Base-by-base conservation (phyloP, 768 basidiomycete genomes). In the Tylopilus subfusipes region DNA sequence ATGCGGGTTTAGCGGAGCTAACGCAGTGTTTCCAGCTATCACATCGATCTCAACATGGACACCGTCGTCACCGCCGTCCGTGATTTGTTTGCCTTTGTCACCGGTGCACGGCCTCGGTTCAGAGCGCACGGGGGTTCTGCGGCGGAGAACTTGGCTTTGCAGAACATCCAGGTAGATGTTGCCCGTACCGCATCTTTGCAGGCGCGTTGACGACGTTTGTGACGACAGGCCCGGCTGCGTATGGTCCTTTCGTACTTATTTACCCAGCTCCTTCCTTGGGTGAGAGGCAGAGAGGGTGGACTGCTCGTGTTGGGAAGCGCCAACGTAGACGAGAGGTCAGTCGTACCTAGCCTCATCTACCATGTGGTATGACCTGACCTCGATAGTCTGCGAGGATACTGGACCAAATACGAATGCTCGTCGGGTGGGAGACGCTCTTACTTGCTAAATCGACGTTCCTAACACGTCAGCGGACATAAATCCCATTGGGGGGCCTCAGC, bases 221-320 rank as follows among this genome's bases (percentile, higher is more conserved):
- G 24, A 18, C 19, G n/a, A n/a, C 54, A 94, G 86, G 97, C 97
- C 12, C 79, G 96, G 47, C 68, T 98, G 49, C 78, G 97, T 9
- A 99, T 99, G 97, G 89, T 99, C 4, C 71, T 98, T n/a, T 82
- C 93, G 1, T 98, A 98, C 68, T 72, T 97, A 73, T 98, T 98
- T 61, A 95, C 96, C n/a, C n/a, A n/a, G n/a, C n/a, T n/a, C n/a
- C n/a, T n/a, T n/a, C n/a, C n/a, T n/a, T n/a, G n/a, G n/a, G n/a
- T n/a, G n/a, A n/a, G n/a, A n/a, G n/a, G n/a, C n/a, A n/a, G n/a
- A n/a, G n/a, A n/a, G n/a, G n/a, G n/a, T n/a, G n/a, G n/a, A n/a
- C n/a, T n/a, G n/a, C n/a, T n/a, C n/a, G n/a, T n/a, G n/a, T n/a
- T n/a, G 19, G 97, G 97, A 2, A 95, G 93, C 59, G 95, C 97